Evolutionary conservation across 73 alveolate genomes (phyloP).

Genomic region (Breviolum minutum): DNA sequence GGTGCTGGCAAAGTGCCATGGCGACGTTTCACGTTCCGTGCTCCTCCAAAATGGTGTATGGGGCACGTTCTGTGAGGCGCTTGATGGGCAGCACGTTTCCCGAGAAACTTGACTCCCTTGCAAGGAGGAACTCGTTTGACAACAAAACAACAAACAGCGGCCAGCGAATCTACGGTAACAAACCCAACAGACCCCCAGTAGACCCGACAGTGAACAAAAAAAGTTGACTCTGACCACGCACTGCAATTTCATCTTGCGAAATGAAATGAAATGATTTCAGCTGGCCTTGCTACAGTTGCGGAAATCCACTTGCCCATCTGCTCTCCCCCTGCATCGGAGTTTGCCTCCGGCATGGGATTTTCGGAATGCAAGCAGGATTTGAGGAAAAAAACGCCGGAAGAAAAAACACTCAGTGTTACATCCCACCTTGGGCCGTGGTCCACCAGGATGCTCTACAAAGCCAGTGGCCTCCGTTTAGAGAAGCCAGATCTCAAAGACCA

Average conservation of each 20-base stretch:
- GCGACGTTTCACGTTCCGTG: background rate
- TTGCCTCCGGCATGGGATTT: background rate
- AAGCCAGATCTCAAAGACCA: no score
- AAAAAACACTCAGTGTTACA: background rate
- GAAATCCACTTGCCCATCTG: constrained; percentile 94
- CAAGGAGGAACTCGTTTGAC: no score
- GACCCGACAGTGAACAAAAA: background rate
- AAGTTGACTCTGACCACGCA: background rate
- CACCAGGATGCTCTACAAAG: constrained; percentile 14
- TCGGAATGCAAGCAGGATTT: background rate
- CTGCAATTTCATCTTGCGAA: background rate
- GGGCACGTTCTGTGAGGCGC: constrained; percentile 75
- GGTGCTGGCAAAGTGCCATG: background rate
- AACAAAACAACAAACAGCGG: no score
- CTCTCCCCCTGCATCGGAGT: constrained; percentile 78
- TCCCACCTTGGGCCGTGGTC: constrained; percentile 14
- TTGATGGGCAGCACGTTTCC: constrained; percentile 80
- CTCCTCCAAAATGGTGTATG: constrained; percentile 76
- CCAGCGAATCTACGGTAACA: no score
- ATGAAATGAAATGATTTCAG: background rate
- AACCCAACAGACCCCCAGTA: no score
- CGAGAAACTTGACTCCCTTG: constrained; percentile 86
- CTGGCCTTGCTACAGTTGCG: constrained; percentile 69
- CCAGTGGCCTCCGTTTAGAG: constrained; percentile 26
- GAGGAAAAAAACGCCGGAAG: background rate